Base-by-base conservation (phyloP, 495 filamentous ascomycete genomes). In the Daldinia decipiens region DNA sequence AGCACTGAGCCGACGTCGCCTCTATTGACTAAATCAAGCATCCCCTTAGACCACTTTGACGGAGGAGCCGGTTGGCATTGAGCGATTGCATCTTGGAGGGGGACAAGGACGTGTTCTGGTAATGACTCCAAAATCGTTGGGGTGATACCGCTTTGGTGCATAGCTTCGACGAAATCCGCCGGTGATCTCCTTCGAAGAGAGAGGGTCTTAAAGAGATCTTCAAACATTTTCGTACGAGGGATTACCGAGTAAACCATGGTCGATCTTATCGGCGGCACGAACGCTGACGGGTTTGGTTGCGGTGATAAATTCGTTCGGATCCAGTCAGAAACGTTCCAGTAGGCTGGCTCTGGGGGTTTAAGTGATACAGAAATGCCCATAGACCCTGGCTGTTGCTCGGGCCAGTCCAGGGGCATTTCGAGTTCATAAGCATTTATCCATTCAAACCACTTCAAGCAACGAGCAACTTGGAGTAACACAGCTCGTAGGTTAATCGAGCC, bases 21-120 rank as follows among this genome's bases (percentile, higher is more conserved):
- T 67, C 95, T 87, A 54, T 91, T 90, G 7, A 98, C 89, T 5
- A 98, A 82, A 62, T 87, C 83, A 4, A 98, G 83, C 7, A 96
- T 83, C 2, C 82, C 80, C 26, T 85, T 83, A 27, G 86, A 83
- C 93, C 94, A 98, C 2, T 85, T 88, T 0, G 89, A 87, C 19
- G 92, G 92, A 7, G 95, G 95, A 62, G 89, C 86, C 8, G 87
- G 87, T 77, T 97, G 93, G 70, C 92, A 97, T 61, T 87, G 84
- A 26, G 89, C 86, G 32, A 99, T 93, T n/a, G 89, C 87, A 77
- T 97, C 93, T 76, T 91, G 90, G 21, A 98, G 82, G 0, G 92
- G 91, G 1, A 90, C 87, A 47, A 89, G 85, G 13, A 98, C 82
- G 36, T 91, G 89, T 79, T 96, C 92, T 4, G 96, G 96, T 8